Evolutionary conservation across 2,329 filamentous ascomycete species (phyloP), one percentile per base, ranked within the genome.

Genomic region (Drechslera avenae): DNA sequence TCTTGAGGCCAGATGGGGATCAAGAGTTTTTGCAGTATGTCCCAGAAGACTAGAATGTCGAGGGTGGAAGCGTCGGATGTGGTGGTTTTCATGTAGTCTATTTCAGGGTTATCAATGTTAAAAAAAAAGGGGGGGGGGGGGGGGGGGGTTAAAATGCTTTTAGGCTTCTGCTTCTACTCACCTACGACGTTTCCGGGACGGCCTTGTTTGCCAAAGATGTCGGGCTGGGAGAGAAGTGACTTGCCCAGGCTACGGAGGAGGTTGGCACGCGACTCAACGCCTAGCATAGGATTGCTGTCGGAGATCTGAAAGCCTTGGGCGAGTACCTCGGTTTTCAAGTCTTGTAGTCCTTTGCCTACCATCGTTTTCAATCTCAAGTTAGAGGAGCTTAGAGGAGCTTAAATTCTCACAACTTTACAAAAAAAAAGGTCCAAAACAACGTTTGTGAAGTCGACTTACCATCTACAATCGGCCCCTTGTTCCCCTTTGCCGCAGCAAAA

Each of bases 171-270:
- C 7, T 10, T 21, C 1, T 3, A 72, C 83, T 64, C 78, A 93
- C 90, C 90, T 53, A 97, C 85, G 83, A 97, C 90, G 68, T 96
- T 94, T 56, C 93, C 93, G 8, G 93, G 93, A 47, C 93, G 83
- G 40, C 87, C 89, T 68, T 90, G 85, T 2, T 81, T 79, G 14
- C 92, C 92, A 72, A 96, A 97, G 63, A 90, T 87, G 30, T 91
- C 86, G 6, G 62, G 41, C 43, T 84, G 80, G 64, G 92, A 89
- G 50, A 86, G 82, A 31, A 97, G 76, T 3, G 92, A 91, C 54
- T 85, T 81, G 5, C 86, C 85, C 1, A 97, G 79, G 36, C 88
- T 82, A 30, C 89, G 81, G 31, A 97, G 78, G 17, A 97, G 80
- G 14, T 88, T 85, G 5, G 91, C 86, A 47, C 93, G 85, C 39